Conservation (phyloP, 345 rosid species). For the Hibiscus mutabilis region DNA sequence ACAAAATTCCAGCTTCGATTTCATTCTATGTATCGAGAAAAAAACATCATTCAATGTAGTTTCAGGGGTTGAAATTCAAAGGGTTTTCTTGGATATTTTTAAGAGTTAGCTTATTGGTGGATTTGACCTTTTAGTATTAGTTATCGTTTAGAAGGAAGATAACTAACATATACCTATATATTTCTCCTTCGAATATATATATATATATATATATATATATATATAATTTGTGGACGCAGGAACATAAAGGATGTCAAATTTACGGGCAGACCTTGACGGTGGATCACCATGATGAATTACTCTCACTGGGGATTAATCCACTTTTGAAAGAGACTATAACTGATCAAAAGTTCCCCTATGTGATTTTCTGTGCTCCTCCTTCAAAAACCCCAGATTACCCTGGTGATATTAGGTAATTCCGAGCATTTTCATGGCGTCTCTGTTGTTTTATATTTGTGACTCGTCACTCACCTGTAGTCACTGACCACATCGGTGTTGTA, state of each 20-base stretch:
- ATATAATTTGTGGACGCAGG: conserved; percentile 32
- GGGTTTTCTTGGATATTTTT: background rate
- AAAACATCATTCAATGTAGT: background rate
- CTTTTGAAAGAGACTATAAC: conserved; percentile 41
- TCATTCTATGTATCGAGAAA: background rate
- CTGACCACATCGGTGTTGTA: background rate
- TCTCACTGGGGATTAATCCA: conserved; percentile 72
- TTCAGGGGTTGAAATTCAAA: background rate
- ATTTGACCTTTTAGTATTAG: background rate
- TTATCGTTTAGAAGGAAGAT: background rate
- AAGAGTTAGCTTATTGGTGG: background rate
- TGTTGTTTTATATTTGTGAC: background rate
- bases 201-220: no score
- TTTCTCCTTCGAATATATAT: no score
- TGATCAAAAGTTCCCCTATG: conserved; percentile 50
- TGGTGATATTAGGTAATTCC: conserved; percentile 63
- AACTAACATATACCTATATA: background rate
- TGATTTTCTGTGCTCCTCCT: conserved; percentile 95
- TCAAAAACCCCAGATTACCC: conserved; percentile 71
- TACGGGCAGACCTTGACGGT: conserved; percentile 73
- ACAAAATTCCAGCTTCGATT: background rate
- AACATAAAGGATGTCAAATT: conserved; percentile 65
- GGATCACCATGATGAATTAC: conserved; percentile 78
- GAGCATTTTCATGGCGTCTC: background rate
- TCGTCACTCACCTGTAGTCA: background rate